These are phyloP conservation scores for Coccomyxa sp. DNA, from an alignment of 139 green algal species.

Conservation along the genomic window DNA sequence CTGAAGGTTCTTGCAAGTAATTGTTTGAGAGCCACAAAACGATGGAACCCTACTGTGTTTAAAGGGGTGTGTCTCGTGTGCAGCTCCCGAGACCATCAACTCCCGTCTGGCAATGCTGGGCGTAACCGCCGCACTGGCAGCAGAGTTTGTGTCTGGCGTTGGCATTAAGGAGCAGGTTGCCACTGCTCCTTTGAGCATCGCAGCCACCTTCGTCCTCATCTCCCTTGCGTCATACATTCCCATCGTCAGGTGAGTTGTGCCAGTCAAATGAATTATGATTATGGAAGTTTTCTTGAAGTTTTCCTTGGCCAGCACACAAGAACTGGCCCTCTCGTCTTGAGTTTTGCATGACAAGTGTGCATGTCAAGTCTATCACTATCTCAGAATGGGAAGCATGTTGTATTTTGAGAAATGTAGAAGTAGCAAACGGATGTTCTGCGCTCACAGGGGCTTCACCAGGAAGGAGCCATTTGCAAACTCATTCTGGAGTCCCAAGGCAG, in stretches of 20 bases:
- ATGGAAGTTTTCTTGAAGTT: neutral
- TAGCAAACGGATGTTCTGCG: no score
- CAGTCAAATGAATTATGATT: neutral
- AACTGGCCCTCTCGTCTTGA: no score
- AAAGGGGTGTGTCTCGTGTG: neutral
- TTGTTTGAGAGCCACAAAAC: no score
- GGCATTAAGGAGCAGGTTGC: conserved; percentile 26
- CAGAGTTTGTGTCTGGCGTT: conserved; percentile 13
- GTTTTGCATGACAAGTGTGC: no score
- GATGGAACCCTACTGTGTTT: neutral
- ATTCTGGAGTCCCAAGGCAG: conserved; percentile 20
- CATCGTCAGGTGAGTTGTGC: conserved; percentile 15
- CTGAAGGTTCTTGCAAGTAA: no score
- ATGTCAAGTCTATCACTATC: no score
- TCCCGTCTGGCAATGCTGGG: conserved; percentile 18
- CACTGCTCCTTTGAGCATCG: conserved; percentile 6
- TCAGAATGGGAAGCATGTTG: no score
- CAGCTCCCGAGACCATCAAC: conserved; percentile 24
- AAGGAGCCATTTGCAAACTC: conserved; percentile 22
- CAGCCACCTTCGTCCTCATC: conserved; percentile 18
- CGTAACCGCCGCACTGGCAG: conserved; percentile 5
- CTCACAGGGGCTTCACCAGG: conserved; percentile 17
- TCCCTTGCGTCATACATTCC: conserved; percentile 21
- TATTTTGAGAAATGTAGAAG: no score
- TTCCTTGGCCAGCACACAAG: no score